A percentile compares a stretch with the other conserved stretches of the same genome.
phyloP scores from a whole-genome alignment of 805 yeast genomes.

The Pichia cephalocereana region DNA sequence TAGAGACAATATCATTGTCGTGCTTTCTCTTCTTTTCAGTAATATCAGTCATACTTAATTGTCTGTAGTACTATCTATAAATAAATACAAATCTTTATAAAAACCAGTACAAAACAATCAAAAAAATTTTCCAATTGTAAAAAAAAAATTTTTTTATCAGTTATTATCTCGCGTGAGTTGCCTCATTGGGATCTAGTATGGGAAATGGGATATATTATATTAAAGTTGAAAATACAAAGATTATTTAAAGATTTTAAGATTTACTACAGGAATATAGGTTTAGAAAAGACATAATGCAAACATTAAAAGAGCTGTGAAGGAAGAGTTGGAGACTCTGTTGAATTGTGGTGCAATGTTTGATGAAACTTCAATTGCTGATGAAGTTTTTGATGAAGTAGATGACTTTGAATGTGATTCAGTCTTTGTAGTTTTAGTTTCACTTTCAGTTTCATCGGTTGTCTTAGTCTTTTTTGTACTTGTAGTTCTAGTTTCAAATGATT shows the following conservation, averaged over 20 bases:
- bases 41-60: conserved; percentile 10
- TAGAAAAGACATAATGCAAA: background rate
- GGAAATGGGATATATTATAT: too few species aligned
- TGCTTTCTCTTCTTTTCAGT: conserved; percentile 24
- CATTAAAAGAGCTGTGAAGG: background rate
- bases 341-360: background rate
- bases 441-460: background rate
- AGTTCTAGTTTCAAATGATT: background rate
- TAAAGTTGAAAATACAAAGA: background rate
- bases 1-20: conserved; percentile 16
- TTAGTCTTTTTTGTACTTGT: background rate
- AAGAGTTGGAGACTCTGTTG: background rate
- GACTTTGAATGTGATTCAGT: background rate
- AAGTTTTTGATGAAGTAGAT: background rate
- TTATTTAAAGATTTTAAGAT: background rate
- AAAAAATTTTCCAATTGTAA: too few species aligned
- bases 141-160: background rate
- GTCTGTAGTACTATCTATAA: too few species aligned
- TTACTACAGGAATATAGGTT: background rate
- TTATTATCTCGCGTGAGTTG: too few species aligned
- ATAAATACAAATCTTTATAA: too few species aligned
- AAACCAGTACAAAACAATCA: too few species aligned
- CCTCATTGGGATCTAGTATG: too few species aligned
- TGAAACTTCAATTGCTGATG: background rate
- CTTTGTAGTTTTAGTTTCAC: background rate